Conservation (phyloP, 2,329 filamentous ascomycete species). For the Ceratocystis smalleyi region DNA sequence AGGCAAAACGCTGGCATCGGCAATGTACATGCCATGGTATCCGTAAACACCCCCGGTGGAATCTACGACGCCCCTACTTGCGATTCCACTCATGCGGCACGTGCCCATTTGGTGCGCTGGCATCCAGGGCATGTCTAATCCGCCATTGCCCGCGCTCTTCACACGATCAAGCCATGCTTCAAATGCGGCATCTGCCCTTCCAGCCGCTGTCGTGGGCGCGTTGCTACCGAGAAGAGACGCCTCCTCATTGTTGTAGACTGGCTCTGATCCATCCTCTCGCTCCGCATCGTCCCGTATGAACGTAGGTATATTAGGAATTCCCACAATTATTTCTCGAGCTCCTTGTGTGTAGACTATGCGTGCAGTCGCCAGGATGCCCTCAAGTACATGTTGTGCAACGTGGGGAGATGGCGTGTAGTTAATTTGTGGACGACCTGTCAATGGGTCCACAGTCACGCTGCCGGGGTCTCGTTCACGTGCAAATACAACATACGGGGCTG, state of each 20-base stretch:
- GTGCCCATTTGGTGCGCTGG: conserved; percentile 75
- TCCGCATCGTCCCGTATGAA: conserved; percentile 33
- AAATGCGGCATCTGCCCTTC: conserved; percentile 45
- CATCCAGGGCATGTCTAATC: conserved; percentile 38
- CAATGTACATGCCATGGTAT: conserved; percentile 48
- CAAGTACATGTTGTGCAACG: conserved; percentile 56
- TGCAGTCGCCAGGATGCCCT: conserved; percentile 54
- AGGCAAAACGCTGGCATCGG: conserved; percentile 62
- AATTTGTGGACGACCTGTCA: conserved; percentile 47
- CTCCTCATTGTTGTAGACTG: conserved; percentile 9
- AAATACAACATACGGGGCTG: conserved; percentile 47
- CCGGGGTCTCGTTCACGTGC: conserved; percentile 55
- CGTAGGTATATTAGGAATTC: conserved; percentile 44
- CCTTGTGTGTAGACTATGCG: conserved; percentile 67
- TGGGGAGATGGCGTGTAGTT: conserved; percentile 55
- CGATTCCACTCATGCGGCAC: conserved; percentile 50
- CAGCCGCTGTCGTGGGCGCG: conserved; percentile 20
- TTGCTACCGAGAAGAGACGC: not conserved
- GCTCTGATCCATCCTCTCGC: conserved; percentile 9
- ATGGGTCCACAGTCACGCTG: conserved; percentile 60
- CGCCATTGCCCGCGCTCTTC: conserved; percentile 33
- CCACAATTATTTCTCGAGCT: conserved; percentile 61
- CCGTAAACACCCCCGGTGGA: conserved; percentile 48
- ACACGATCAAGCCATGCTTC: conserved; percentile 42
- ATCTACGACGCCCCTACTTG: conserved; percentile 42